Percentiles rank a stretch among this genome's conserved stretches.
phyloP scores from a whole-genome alignment of 225 moss, liverwort and hornwort species.

The Pseudisothecium myosuroides region DNA sequence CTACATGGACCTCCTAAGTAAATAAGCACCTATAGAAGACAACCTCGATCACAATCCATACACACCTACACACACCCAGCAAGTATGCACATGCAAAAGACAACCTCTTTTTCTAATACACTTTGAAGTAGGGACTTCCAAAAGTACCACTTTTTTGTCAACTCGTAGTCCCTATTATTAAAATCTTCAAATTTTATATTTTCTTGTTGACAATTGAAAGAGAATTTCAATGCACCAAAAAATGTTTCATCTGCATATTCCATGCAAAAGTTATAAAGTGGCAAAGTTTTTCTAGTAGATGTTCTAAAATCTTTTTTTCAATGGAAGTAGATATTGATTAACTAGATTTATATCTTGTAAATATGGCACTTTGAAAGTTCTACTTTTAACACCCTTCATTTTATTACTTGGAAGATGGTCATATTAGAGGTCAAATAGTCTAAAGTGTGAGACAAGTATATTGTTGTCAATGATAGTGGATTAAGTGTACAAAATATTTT shows the following conservation, averaged over 20 bases:
- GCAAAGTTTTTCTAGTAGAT: neutral
- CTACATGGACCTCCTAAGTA: neutral
- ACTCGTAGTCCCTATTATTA: neutral
- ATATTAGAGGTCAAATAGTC: too few relatives aligned
- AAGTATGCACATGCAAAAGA: neutral
- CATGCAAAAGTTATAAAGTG: neutral
- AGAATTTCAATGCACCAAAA: neutral
- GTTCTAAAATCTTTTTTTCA: neutral
- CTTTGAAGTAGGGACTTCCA: neutral
- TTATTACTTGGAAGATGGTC: too few relatives aligned
- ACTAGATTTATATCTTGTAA: accelerated
- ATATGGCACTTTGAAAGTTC: too few relatives aligned
- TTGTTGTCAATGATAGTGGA: too few relatives aligned
- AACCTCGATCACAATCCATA: neutral
- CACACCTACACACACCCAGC: accelerated
- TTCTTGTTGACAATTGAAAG: neutral
- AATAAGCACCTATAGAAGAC: accelerated
- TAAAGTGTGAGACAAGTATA: too few relatives aligned
- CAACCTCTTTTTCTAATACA: accelerated
- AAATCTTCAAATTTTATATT: neutral
- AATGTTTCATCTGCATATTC: neutral
- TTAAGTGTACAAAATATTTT: too few relatives aligned
- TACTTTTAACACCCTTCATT: too few relatives aligned
- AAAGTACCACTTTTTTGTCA: neutral
- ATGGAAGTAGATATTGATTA: too few relatives aligned